Evolutionary conservation across 2,329 filamentous ascomycete genomes (phyloP).

Genomic region (Incumbomyces delicatus): DNA sequence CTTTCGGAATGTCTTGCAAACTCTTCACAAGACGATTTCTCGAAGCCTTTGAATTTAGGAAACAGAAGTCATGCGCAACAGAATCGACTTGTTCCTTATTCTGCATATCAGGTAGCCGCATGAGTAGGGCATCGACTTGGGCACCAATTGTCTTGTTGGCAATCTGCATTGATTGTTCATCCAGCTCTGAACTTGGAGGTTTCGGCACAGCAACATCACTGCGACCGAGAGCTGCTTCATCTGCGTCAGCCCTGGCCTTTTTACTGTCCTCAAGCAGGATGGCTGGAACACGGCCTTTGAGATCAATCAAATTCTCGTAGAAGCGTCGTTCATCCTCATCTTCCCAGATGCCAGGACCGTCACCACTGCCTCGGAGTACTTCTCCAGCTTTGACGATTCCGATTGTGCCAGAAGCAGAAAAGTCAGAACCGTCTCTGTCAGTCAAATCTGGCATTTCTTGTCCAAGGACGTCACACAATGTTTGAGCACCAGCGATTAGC

Average conservation of each 20-base stretch:
- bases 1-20: constrained; percentile 88
- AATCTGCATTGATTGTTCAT: constrained; percentile 87
- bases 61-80: constrained; percentile 92
- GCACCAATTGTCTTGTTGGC: constrained; percentile 96
- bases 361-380: constrained; percentile 79
- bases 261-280: constrained; percentile 89
- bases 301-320: constrained; percentile 90
- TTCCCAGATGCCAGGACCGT: constrained; percentile 94
- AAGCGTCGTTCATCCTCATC: constrained; percentile 96
- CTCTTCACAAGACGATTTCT: constrained; percentile 89
- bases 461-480: constrained; percentile 77
- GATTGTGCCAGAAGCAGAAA: constrained; percentile 63
- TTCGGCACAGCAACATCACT: constrained; percentile 33
- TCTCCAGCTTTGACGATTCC: constrained; percentile 90
- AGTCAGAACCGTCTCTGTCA: constrained; percentile 63
- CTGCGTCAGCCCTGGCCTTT: constrained; percentile 67
- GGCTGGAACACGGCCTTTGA: constrained; percentile 89
- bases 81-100: constrained; percentile 89
- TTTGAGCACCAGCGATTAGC: constrained; percentile 78
- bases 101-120: constrained; percentile 80
- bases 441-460: constrained; percentile 90
- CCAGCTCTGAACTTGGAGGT: constrained; percentile 26
- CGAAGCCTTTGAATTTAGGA: constrained; percentile 95
- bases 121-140: constrained; percentile 83
- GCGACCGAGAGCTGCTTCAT: constrained; percentile 55